A percentile compares a stretch with the other conserved stretches of the same genome.
Conservation (phyloP, 441 rosid genomes). For the Croton setiger region DNA sequence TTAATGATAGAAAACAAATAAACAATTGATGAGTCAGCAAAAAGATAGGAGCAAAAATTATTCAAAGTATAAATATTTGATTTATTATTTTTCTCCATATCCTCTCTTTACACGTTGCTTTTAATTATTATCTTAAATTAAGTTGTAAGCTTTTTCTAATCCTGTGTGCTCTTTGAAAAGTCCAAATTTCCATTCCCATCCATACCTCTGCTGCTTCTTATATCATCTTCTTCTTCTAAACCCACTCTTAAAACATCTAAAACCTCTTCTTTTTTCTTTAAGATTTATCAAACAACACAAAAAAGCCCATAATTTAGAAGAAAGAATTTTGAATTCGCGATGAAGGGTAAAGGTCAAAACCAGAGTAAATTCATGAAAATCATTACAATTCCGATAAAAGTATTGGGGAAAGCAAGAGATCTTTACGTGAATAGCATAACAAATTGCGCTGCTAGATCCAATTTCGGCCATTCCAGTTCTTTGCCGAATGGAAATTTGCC, state of each 20-base stretch:
- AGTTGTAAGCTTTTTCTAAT: conserved; percentile 3
- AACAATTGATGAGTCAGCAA: conserved; percentile 12
- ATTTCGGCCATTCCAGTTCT: conserved; percentile 21
- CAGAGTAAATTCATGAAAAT: conserved; percentile 47
- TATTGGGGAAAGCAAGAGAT: conserved; percentile 62
- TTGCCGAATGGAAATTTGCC: conserved; percentile 36
- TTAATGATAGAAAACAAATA: not conserved
- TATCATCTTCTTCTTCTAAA: not conserved
- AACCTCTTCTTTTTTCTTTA: too few relatives aligned
- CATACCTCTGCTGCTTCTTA: not conserved
- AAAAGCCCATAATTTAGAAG: not conserved
- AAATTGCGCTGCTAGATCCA: conserved; percentile 38
- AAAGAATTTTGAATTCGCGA: conserved; percentile 10
- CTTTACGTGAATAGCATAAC: conserved; percentile 68
- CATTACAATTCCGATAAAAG: conserved; percentile 45
- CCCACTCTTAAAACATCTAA: not conserved
- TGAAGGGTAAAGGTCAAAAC: conserved; percentile 36
- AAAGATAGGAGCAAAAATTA: not conserved
- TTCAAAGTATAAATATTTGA: not conserved
- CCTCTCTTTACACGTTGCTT: not conserved
- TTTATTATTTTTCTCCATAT: not conserved
- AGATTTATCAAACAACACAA: not conserved
- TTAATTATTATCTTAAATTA: not conserved
- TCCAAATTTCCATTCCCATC: not conserved
- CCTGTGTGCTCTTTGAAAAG: conserved; percentile 20